Conservation (phyloP, 2,329 filamentous ascomycete species). For the Nothomitra cinnamomea region DNA sequence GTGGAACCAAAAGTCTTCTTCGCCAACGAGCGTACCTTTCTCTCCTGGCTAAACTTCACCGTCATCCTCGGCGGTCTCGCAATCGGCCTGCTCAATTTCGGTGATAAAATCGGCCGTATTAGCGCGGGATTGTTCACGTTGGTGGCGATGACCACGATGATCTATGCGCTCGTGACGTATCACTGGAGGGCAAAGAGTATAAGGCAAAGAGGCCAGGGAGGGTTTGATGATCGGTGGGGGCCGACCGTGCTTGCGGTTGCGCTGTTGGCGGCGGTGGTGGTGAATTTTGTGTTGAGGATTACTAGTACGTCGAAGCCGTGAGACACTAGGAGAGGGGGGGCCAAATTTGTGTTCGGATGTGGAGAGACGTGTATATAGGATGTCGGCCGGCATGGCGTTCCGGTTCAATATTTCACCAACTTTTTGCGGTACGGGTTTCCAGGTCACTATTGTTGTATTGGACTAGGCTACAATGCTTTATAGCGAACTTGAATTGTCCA, state of each 20-base stretch:
- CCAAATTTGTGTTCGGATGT: not conserved
- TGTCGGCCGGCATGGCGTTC: too few species aligned
- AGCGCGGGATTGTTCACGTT: conserved; percentile 85
- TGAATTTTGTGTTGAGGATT: conserved; percentile 84
- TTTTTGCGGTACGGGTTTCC: too few species aligned
- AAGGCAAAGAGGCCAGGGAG: conserved; percentile 74
- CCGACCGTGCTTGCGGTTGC: conserved; percentile 81
- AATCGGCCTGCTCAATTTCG: conserved; percentile 95
- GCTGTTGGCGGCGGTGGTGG: conserved; percentile 72
- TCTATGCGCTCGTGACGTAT: conserved; percentile 88
- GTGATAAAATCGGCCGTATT: conserved; percentile 85
- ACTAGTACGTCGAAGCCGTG: conserved; percentile 14
- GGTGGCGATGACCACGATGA: conserved; percentile 87
- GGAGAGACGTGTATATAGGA: not conserved
- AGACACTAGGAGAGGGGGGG: not conserved
- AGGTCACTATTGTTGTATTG: too few species aligned
- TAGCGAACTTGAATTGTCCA: too few species aligned
- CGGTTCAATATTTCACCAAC: too few species aligned
- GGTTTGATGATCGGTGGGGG: conserved; percentile 91
- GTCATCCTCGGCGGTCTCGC: conserved; percentile 94
- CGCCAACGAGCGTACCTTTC: conserved; percentile 97
- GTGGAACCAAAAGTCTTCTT: conserved; percentile 99
- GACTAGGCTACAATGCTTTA: too few species aligned
- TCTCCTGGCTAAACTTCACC: conserved; percentile 99
- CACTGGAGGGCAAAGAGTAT: conserved; percentile 96